Evolutionary conservation across 768 basidiomycete species (phyloP).

Genomic region (Lactarius sanguifluus): DNA sequence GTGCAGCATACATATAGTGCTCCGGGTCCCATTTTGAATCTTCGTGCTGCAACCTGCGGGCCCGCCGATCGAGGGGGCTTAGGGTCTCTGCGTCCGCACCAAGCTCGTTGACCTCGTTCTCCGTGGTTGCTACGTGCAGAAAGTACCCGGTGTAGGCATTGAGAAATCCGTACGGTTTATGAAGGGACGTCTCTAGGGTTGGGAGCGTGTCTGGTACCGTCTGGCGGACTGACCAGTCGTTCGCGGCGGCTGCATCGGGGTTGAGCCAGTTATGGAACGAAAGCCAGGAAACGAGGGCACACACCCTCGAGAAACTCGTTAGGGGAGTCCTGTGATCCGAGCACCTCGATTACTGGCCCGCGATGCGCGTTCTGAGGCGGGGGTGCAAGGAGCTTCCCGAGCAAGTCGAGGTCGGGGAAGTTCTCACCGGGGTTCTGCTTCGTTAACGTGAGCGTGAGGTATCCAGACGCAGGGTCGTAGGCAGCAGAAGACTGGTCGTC

Average conservation of each 20-base stretch:
- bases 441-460: conserved; percentile 68
- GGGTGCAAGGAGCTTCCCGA: conserved; percentile 76
- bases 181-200: conserved; percentile 41
- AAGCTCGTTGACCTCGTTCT: conserved; percentile 82
- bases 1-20: conserved; percentile 69
- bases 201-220: conserved; percentile 46
- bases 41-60: conserved; percentile 58
- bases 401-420: conserved; percentile 76
- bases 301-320: conserved; percentile 58
- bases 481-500: conserved; percentile 65
- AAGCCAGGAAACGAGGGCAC: not conserved
- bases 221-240: conserved; percentile 80
- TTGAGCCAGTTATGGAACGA: conserved; percentile 10
- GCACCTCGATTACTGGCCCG: conserved; percentile 58
- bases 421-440: conserved; percentile 65
- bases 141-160: conserved; percentile 76
- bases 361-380: conserved; percentile 40
- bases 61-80: conserved; percentile 49
- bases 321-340: conserved; percentile 32
- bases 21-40: conserved; percentile 81
- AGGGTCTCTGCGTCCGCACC: conserved; percentile 64
- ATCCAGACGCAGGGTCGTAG: conserved; percentile 80
- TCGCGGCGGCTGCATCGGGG: conserved; percentile 57
- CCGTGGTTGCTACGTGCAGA: conserved; percentile 63
- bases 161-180: conserved; percentile 73